These are phyloP conservation scores for Starmera pachycereana DNA, from an alignment of 805 yeast genomes.

Conservation along the genomic window DNA sequence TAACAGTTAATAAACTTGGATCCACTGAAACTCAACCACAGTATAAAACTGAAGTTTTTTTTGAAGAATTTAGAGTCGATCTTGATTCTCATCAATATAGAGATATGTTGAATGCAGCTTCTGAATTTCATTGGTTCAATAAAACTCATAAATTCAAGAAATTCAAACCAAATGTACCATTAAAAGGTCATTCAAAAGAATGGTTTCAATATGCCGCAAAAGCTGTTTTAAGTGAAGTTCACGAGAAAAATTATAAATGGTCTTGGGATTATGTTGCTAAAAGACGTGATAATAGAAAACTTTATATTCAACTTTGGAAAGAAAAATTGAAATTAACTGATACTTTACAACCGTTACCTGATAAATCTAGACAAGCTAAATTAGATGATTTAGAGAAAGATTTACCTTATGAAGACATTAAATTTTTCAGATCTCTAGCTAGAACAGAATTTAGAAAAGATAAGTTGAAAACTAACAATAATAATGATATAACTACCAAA, in stretches of 20 bases:
- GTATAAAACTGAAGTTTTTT: constrained; percentile 61
- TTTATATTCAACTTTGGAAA: constrained; percentile 63
- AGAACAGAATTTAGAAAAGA: constrained; percentile 56
- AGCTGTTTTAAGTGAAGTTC: constrained; percentile 72
- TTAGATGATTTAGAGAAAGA: constrained; percentile 47
- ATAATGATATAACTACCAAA: neutral
- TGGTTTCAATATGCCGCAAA: constrained; percentile 81
- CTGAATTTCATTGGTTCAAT: constrained; percentile 68
- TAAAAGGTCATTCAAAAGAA: constrained; percentile 52
- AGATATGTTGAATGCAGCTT: constrained; percentile 70
- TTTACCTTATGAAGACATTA: constrained; percentile 66
- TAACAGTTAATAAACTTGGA: constrained; percentile 72
- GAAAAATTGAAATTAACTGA: constrained; percentile 32
- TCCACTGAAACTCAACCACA: constrained; percentile 62
- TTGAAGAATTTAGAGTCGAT: constrained; percentile 83
- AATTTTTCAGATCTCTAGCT: constrained; percentile 77
- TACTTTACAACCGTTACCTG: constrained; percentile 18
- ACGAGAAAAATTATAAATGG: constrained; percentile 72
- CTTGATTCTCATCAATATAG: constrained; percentile 79
- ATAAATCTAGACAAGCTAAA: constrained; percentile 27
- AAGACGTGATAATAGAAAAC: constrained; percentile 62
- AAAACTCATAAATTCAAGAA: constrained; percentile 68
- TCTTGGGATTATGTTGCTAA: constrained; percentile 75
- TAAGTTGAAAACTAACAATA: constrained; percentile 18
- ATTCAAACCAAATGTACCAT: constrained; percentile 47